phyloP scores from a whole-genome alignment of 2,329 filamentous ascomycete genomes.

The Aurifilum marmelostoma region DNA sequence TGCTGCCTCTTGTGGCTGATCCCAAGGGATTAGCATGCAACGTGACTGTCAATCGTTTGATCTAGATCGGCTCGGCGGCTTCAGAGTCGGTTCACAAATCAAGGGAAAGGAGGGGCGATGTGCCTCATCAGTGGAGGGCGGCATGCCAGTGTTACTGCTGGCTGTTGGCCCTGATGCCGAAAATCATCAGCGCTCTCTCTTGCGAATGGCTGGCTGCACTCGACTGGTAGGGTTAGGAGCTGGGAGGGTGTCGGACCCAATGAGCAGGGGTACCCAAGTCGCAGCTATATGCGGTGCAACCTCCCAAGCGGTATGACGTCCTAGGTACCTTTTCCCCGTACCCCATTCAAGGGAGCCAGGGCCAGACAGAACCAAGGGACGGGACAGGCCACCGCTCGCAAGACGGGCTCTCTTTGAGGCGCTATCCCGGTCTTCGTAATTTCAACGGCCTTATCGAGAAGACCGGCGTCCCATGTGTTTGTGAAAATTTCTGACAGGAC shows the following conservation, averaged over 20 bases:
- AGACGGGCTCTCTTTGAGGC: background rate
- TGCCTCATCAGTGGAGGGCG: slow-evolving; percentile 3
- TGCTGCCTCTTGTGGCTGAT: slow-evolving; percentile 1
- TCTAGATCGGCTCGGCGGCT: background rate
- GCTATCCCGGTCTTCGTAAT: background rate
- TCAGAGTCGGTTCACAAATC: background rate
- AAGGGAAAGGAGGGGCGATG: background rate
- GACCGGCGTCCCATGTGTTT: background rate
- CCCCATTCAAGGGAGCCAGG: background rate
- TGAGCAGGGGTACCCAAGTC: slow-evolving; percentile 3
- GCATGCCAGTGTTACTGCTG: background rate
- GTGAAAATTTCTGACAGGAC: background rate
- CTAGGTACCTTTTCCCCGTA: background rate
- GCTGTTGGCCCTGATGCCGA: background rate
- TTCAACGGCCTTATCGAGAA: background rate
- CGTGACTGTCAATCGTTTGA: background rate
- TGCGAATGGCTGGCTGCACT: background rate
- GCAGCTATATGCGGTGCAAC: slow-evolving; percentile 5
- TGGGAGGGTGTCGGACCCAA: background rate
- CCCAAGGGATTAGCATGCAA: background rate
- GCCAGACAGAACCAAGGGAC: background rate
- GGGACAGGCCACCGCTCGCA: background rate
- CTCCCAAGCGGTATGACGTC: slow-evolving; percentile 16
- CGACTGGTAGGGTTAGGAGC: background rate
- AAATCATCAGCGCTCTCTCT: background rate